Evolutionary conservation across 371 early-diverging fungal genomes (phyloP).

Genomic region (Syncephalastrum monosporum): DNA sequence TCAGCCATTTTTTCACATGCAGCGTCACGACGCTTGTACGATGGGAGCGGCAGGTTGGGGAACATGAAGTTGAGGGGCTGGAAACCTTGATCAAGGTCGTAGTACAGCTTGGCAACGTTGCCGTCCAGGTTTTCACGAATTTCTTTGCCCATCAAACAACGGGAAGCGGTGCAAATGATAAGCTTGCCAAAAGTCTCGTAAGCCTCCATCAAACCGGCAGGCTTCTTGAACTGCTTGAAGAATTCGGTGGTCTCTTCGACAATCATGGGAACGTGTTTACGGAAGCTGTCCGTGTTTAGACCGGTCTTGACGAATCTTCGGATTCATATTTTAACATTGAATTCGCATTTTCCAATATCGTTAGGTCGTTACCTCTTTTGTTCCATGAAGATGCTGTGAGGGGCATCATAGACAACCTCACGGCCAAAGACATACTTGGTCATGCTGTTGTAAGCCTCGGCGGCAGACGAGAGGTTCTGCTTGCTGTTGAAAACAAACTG

Average conservation of each 20-base stretch:
- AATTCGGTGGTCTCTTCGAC: conserved; percentile 80
- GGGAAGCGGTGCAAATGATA: conserved; percentile 93
- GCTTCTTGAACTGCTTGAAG: conserved; percentile 48
- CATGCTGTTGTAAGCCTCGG: conserved; percentile 91
- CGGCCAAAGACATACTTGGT: conserved; percentile 95
- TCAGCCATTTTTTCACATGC: conserved; percentile 84
- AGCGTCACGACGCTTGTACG: conserved; percentile 75
- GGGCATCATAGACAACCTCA: conserved; percentile 96
- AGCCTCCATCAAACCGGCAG: conserved; percentile 60
- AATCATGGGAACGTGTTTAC: conserved; percentile 86
- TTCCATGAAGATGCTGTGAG: conserved; percentile 92
- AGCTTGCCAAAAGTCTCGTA: conserved; percentile 85
- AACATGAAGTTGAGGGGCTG: conserved; percentile 90
- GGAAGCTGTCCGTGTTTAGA: conserved; percentile 83
- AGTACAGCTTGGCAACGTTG: conserved; percentile 79
- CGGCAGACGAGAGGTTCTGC: conserved; percentile 86
- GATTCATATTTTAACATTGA: neutral
- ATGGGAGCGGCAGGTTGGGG: conserved; percentile 45
- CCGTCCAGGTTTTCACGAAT: conserved; percentile 83
- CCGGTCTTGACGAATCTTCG: conserved; percentile 90
- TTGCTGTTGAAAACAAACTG: conserved; percentile 95
- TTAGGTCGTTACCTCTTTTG: conserved; percentile 75
- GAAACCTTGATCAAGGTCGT: conserved; percentile 94
- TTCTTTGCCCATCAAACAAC: conserved; percentile 93
- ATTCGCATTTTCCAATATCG: neutral